phyloP scores from a whole-genome alignment of 2,329 filamentous ascomycete genomes.

The Colletotrichum paranaense region DNA sequence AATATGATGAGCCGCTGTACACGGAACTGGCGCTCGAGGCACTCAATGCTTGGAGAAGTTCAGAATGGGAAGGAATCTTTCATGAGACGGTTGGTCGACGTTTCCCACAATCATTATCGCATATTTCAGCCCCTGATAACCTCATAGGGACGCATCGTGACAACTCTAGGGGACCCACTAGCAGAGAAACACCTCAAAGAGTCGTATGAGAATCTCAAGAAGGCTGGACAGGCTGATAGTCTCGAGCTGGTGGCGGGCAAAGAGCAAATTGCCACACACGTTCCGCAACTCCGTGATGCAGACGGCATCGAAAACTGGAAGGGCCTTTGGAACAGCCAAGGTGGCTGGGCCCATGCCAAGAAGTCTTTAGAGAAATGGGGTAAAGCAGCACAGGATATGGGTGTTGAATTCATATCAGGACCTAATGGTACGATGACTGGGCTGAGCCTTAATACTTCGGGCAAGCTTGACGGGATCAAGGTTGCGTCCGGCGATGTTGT shows the following conservation, averaged over 20 bases:
- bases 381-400: background rate
- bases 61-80: constrained; percentile 31
- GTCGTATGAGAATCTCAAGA: constrained; percentile 28
- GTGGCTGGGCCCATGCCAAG: constrained; percentile 23
- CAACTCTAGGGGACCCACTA: constrained; percentile 21
- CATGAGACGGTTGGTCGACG: constrained; percentile 31
- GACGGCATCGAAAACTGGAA: constrained; percentile 27
- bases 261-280: constrained; percentile 23
- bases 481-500: constrained; percentile 16
- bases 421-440: constrained; percentile 22
- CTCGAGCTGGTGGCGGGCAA: constrained; percentile 22
- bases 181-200: constrained; percentile 32
- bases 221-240: constrained; percentile 1
- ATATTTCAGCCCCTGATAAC: background rate
- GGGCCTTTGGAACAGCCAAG: constrained; percentile 31
- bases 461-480: constrained; percentile 17
- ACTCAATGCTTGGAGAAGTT: constrained; percentile 31
- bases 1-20: constrained; percentile 31
- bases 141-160: constrained; percentile 32
- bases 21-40: constrained; percentile 16
- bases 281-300: constrained; percentile 20
- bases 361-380: constrained; percentile 25
- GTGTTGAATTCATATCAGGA: constrained; percentile 16
- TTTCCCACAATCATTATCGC: background rate
- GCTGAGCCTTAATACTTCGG: background rate